Evolutionary conservation across 2,329 filamentous ascomycete genomes (phyloP).

Genomic region (Curvularia lunata): DNA sequence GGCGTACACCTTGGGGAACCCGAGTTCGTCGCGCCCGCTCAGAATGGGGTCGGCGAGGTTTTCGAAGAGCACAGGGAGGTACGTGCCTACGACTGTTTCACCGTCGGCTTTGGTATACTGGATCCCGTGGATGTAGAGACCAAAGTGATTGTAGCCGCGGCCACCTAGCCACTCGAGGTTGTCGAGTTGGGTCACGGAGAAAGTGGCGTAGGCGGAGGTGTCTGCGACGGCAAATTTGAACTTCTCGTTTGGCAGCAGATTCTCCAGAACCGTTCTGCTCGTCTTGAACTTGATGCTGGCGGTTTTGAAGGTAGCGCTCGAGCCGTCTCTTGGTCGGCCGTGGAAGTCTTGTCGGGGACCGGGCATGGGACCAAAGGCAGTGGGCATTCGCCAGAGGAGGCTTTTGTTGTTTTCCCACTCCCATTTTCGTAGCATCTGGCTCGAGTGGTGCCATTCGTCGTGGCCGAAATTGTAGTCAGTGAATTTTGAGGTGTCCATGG

Average conservation of each 20-base stretch:
- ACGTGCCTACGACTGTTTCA: conserved; percentile 58
- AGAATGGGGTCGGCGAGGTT: conserved; percentile 65
- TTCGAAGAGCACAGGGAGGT: conserved; percentile 65
- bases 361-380: conserved; percentile 50
- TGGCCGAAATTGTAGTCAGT: conserved; percentile 63
- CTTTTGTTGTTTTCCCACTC: conserved; percentile 53
- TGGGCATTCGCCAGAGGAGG: conserved; percentile 53
- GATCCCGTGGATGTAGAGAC: conserved; percentile 68
- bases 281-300: conserved; percentile 52
- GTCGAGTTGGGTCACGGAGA: conserved; percentile 48
- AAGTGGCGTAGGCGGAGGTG: conserved; percentile 49
- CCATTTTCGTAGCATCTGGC: conserved; percentile 59
- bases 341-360: conserved; percentile 46
- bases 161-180: conserved; percentile 68
- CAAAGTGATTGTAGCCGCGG: conserved; percentile 63
- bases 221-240: conserved; percentile 49
- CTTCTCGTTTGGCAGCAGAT: conserved; percentile 47
- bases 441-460: conserved; percentile 64
- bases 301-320: conserved; percentile 45
- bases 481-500: conserved; percentile 48
- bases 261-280: conserved; percentile 51
- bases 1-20: conserved; percentile 66
- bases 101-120: conserved; percentile 61
- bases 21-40: conserved; percentile 65
- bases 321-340: conserved; percentile 31